Evolutionary conservation across 2,329 filamentous ascomycete species (phyloP).

Genomic region (Tolypocladium tundrense): DNA sequence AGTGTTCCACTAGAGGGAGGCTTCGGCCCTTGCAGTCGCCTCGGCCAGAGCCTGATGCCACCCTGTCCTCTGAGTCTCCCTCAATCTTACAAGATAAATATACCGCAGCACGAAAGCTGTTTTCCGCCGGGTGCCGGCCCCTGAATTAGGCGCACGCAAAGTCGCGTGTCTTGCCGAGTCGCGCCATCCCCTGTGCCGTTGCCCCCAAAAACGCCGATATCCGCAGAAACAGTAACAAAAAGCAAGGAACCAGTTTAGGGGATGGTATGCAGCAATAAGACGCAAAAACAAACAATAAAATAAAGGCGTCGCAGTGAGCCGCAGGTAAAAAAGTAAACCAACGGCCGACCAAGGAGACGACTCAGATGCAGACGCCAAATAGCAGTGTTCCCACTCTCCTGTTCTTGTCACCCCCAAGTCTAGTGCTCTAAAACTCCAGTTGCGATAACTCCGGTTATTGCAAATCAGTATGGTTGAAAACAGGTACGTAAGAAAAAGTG

Average conservation of each 20-base stretch:
- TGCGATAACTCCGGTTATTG: neutral
- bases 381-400: slow-evolving; percentile 2
- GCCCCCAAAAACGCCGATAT: slow-evolving; percentile 1
- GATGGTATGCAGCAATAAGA: neutral
- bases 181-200: neutral
- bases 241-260: neutral
- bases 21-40: neutral
- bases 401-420: neutral
- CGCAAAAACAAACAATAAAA: neutral
- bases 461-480: neutral
- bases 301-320: neutral
- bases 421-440: slow-evolving; percentile 6
- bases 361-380: slow-evolving; percentile 9
- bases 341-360: neutral
- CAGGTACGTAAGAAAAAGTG: neutral
- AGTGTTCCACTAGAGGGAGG: too few relatives aligned
- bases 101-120: neutral
- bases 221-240: neutral
- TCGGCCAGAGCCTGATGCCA: neutral
- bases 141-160: neutral
- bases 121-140: neutral
- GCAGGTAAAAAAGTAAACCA: neutral
- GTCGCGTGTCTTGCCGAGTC: neutral
- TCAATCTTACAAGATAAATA: slow-evolving; percentile 1
- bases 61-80: neutral